Evolutionary conservation across 2,329 filamentous ascomycete species (phyloP), one percentile per base, ranked within the genome.

Genomic region (Cordyceps cateniannulata): DNA sequence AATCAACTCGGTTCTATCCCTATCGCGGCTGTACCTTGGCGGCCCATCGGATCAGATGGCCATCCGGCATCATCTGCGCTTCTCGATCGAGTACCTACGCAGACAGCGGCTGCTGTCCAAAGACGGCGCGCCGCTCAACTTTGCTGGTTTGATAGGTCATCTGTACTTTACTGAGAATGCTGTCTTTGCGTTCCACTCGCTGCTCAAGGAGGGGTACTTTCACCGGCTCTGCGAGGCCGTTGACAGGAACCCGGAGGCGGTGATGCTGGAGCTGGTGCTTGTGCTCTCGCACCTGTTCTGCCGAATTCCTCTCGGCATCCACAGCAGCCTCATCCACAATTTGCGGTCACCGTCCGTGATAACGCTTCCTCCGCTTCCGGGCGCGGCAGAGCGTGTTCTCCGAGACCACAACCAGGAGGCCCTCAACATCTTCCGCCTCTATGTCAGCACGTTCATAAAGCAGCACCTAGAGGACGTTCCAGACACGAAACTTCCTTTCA

Each of bases 81-180:
- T 93, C 71, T 92, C 89, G 0, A 89, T 93, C 49, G 89, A 93
- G 65, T 93, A 91, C 66, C 78, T 93, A 1, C 81, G 88, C 22
- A 79, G 87, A 40, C 86, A 91, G 65, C 77, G 83, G 48, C 80
- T 93, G 0, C 76, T 93, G 9, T 84, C 83, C 3, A 70, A 75
- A 0, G 69, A 74, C 1, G 90, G 89, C 50, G 75, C 72, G 1
- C 88, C 90, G 0, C 73, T 92, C 14, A 90, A 93, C 69, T 91
- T 93, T 68, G 83, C 89, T 0, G 85, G 85, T 0, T 78, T 85
- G 3, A 81, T 92, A 0, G 83, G 85, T 0, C 88, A 92, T 71
- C 74, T 93, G 1, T 92, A 92, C 74, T 91, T 86, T 66, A 89
- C 87, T 0, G 88, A 92, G 66, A 90, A 89, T 66, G 84, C 86